Base-by-base conservation (phyloP, 495 filamentous ascomycete genomes). In the Durotheca rogersii region DNA sequence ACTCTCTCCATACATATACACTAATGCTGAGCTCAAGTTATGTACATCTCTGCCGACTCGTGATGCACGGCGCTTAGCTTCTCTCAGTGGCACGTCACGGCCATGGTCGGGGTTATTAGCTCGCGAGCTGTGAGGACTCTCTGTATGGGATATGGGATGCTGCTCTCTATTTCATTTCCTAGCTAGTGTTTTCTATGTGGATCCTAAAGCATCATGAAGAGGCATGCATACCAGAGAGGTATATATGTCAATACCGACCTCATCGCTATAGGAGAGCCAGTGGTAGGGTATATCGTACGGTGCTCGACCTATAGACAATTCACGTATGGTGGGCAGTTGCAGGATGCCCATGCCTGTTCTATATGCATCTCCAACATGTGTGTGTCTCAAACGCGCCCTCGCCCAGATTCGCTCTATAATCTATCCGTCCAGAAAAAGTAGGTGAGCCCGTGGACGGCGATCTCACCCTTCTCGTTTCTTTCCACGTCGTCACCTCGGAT, bases 21-120 rank as follows among this genome's bases (percentile, higher is more conserved):
- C 47, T 45, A 41, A 59, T 41, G 10, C 20, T 21, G 41, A 33
- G 3, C n/a, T 43, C 7, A 41, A 86, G 85, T 88, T 23, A 82
- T 89, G 81, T 89, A 89, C 59, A 89, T 89, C 51, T 85, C 85
- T 0, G 83, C 85, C 27, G 85, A 86, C 65, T 81, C 53, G 65
- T 53, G 30, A 42, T 19, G 7, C 11, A 17, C 16, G 6, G 15
- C 27, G 15, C 16, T 16, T n/a, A 12, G 7, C 20, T 6, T 32
- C 25, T 3, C 2, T n/a, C 16, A 15, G 55, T 21, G 12, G 25
- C 30, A 40, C 11, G 1, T 20, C 41, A n/a, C n/a, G n/a, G n/a
- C n/a, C n/a, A n/a, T n/a, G n/a, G n/a, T n/a, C n/a, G n/a, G n/a
- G n/a, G n/a, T n/a, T n/a, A n/a, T n/a, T n/a, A n/a, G n/a, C n/a